Evolutionary conservation across 495 filamentous ascomycete species (phyloP).

Genomic region (Trichocladium uniseriatum): DNA sequence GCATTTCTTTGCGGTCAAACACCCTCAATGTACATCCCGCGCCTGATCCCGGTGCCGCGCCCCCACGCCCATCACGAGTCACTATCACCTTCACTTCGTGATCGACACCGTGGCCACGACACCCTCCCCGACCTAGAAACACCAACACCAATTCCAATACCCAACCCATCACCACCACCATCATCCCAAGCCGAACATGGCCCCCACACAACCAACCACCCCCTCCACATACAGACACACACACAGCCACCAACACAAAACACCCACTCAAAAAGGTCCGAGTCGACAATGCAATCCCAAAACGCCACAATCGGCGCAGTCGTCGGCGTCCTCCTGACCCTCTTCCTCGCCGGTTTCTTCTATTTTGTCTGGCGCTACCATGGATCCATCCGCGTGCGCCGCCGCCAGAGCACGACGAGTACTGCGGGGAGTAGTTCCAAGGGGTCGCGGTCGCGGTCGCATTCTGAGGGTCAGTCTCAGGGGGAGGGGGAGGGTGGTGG

Average conservation of each 20-base stretch:
- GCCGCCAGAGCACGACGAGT: too few species aligned
- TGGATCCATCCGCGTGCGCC: slow-evolving; percentile 19
- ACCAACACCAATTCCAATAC: background rate
- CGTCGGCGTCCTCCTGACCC: slow-evolving; percentile 26
- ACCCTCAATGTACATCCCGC: slow-evolving; percentile 4
- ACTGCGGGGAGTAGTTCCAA: background rate
- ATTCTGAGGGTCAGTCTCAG: background rate
- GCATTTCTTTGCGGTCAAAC: background rate
- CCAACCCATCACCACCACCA: background rate
- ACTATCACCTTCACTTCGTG: too few species aligned
- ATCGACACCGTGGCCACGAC: too few species aligned
- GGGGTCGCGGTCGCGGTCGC: background rate
- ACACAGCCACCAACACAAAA: background rate
- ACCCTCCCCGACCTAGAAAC: too few species aligned
- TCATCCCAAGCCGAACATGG: background rate
- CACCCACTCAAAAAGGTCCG: background rate
- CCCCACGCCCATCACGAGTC: too few species aligned
- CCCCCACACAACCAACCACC: background rate
- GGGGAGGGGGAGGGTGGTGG: background rate
- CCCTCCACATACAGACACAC: background rate
- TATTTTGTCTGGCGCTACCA: slow-evolving; percentile 26
- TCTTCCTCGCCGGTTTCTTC: slow-evolving; percentile 22
- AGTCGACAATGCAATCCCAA: slow-evolving; percentile 11
- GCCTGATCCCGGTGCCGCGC: too few species aligned
- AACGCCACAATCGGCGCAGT: slow-evolving; percentile 29